phyloP scores from a whole-genome alignment of 306 rosid species.

The Rubus idaeus region DNA sequence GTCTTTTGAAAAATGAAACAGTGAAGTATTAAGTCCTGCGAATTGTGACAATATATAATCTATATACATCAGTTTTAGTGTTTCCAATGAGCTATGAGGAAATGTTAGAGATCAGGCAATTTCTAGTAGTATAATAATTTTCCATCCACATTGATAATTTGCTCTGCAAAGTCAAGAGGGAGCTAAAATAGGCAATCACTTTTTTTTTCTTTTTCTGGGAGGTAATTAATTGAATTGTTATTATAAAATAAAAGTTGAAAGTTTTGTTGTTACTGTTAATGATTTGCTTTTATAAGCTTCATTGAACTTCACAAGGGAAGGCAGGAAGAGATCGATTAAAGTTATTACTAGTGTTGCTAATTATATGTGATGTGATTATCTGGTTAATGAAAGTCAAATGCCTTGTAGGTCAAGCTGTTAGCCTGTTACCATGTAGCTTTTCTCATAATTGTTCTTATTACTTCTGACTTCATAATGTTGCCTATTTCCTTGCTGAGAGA shows the following conservation, averaged over 20 bases:
- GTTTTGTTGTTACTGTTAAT: not conserved
- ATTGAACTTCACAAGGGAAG: not conserved
- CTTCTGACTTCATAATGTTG: conserved; percentile 18
- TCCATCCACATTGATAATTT: not conserved
- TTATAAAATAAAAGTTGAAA: not conserved
- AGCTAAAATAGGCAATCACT: not conserved
- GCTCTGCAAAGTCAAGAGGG: not conserved
- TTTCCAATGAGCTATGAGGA: not conserved
- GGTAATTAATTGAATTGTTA: not conserved
- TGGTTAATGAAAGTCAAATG: not conserved
- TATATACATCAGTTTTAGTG: not conserved
- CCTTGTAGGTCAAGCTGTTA: not conserved
- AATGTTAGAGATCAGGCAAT: not conserved
- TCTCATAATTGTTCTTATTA: conserved; percentile 10
- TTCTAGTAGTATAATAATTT: not conserved
- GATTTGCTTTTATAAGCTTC: not conserved
- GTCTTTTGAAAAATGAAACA: not conserved
- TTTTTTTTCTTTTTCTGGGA: not conserved
- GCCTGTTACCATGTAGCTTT: conserved; percentile 19
- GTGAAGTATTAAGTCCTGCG: not conserved
- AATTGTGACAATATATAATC: not conserved
- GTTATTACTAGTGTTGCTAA: not conserved
- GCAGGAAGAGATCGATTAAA: not conserved
- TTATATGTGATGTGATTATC: not conserved
- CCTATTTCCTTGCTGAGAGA: conserved; percentile 14